Percentiles rank a stretch among this genome's conserved stretches.
Evolutionary conservation across 2,329 filamentous ascomycete species (phyloP).

Genomic region (Pseudohalonectria lignicola): DNA sequence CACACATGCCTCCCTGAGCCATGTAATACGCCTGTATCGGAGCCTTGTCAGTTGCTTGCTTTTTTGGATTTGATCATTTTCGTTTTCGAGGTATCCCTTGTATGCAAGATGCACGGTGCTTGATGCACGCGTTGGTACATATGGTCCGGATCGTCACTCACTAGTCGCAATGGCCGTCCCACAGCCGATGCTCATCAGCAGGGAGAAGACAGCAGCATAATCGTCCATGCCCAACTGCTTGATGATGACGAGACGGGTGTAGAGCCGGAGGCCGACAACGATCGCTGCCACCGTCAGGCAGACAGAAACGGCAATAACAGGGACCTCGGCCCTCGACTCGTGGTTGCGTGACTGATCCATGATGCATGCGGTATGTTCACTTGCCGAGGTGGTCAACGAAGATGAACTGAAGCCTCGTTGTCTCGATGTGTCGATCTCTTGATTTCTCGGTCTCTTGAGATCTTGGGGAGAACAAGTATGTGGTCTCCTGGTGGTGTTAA

Average conservation of each 20-base stretch:
- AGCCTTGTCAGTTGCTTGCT: neutral
- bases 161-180: neutral
- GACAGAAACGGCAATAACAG: neutral
- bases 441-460: too few species aligned
- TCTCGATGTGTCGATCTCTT: too few species aligned
- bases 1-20: neutral
- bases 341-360: neutral
- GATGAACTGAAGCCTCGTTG: too few species aligned
- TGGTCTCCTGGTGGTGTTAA: too few species aligned
- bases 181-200: neutral
- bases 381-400: too few species aligned
- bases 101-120: too few species aligned
- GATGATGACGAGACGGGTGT: conserved; percentile 1
- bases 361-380: too few species aligned
- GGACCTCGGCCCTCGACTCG: neutral
- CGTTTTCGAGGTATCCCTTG: too few species aligned
- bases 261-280: neutral
- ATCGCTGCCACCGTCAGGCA: neutral
- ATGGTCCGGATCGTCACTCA: too few species aligned
- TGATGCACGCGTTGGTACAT: too few species aligned
- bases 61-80: neutral
- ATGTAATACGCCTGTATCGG: neutral
- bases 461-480: too few species aligned
- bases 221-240: conserved; percentile 4
- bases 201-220: conserved; percentile 1